These are phyloP conservation scores for Microbotryomycetes sp. DNA, from an alignment of 1,284 basidiomycete genomes.

Conservation along the genomic window DNA sequence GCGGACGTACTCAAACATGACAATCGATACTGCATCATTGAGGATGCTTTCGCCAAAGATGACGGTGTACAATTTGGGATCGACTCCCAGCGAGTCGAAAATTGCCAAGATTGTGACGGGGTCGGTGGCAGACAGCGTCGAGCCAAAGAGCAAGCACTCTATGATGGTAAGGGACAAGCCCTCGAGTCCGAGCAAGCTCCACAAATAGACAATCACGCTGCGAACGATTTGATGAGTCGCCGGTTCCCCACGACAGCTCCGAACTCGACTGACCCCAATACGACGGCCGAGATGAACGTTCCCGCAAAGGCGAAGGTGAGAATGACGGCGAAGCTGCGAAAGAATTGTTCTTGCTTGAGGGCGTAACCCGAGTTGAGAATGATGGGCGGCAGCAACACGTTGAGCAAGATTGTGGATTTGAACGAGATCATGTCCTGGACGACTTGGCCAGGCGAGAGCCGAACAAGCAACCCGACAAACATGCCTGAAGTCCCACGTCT, in stretches of 20 bases:
- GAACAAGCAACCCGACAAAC: constrained; percentile 85
- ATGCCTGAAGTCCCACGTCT: constrained; percentile 50
- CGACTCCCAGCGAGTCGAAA: constrained; percentile 97
- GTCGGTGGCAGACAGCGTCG: constrained; percentile 93
- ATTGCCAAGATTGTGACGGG: constrained; percentile 98
- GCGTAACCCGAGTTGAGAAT: constrained; percentile 98
- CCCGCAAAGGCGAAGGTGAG: constrained; percentile 93
- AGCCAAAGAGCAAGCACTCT: constrained; percentile 94
- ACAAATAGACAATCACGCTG: constrained; percentile 91
- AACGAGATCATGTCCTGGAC: constrained; percentile 82
- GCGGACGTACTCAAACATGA: constrained; percentile 92
- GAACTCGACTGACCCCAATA: constrained; percentile 68
- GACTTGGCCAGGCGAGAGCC: constrained; percentile 83
- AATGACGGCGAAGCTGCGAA: constrained; percentile 95
- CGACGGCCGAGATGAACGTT: constrained; percentile 93
- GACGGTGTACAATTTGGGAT: constrained; percentile 93
- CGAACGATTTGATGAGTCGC: constrained; percentile 12
- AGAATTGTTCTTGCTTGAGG: constrained; percentile 75
- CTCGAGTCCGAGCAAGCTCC: constrained; percentile 84
- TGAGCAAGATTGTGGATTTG: constrained; percentile 96
- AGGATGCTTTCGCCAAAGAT: constrained; percentile 97
- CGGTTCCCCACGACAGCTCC: not conserved
- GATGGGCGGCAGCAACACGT: constrained; percentile 92
- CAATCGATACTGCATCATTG: constrained; percentile 98
- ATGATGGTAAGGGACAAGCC: constrained; percentile 68